These are phyloP conservation scores for Diversispora epigaea DNA, from an alignment of 192 early-diverging fungal genomes.

Conservation along the genomic window DNA sequence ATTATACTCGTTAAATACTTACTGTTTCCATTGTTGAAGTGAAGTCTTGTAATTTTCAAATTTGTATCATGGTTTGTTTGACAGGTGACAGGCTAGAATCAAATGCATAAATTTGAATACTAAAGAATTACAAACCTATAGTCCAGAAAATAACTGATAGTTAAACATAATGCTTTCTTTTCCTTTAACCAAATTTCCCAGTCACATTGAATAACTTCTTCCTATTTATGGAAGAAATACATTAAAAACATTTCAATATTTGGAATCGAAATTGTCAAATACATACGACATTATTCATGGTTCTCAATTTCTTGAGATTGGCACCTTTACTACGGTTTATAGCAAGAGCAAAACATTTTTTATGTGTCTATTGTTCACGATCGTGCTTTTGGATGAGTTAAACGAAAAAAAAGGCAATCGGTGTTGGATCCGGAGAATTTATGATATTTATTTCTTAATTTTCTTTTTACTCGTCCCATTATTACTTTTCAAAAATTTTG, in stretches of 20 bases:
- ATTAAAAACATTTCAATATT: constrained; percentile 32
- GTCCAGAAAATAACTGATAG: constrained; percentile 15
- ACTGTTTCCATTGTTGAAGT: constrained; percentile 8
- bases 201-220: constrained; percentile 30
- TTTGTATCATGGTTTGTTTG: constrained; percentile 12
- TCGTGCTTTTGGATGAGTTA: constrained; percentile 27
- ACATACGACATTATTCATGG: constrained; percentile 32
- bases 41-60: constrained; percentile 22
- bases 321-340: constrained; percentile 5
- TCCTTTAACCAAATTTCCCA: constrained; percentile 34
- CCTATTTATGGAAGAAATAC: constrained; percentile 25
- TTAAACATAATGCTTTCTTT: constrained; percentile 32
- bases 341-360: constrained; percentile 14
- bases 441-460: constrained; percentile 6
- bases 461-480: constrained; percentile 28
- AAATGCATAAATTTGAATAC: constrained; percentile 31
- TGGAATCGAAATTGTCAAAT: constrained; percentile 27
- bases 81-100: constrained; percentile 32
- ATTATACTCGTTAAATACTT: constrained; percentile 13
- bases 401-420: constrained; percentile 25
- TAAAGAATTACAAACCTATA: constrained; percentile 16
- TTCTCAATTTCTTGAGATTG: constrained; percentile 13
- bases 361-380: constrained; percentile 14
- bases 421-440: constrained; percentile 25
- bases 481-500: constrained; percentile 12